Base-by-base conservation (phyloP, 345 rosid genomes). In the Kandelia obovata region DNA sequence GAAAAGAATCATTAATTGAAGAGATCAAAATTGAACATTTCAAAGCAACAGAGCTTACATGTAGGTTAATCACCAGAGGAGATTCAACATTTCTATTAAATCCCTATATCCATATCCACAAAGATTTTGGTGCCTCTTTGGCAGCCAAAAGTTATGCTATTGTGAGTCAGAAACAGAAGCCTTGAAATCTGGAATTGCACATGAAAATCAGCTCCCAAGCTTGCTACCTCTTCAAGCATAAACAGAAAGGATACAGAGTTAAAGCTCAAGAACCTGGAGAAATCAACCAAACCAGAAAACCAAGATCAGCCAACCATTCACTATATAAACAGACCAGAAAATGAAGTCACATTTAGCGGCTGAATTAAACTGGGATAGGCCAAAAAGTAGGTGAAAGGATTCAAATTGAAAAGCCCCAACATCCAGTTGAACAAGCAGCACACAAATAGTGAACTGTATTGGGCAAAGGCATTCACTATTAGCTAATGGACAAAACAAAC, bases 141-240 rank as follows among this genome's bases (percentile, higher is more conserved):
- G 65, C 47, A 11, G 73, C 60, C 72, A 62, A 71, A 53, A 27
- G 25, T 35, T 68, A 34, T n/a, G 77, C 43, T 77, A 73, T 58
- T 71, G 58, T 3, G 64, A 68, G 67, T 67, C 70, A 57, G 72
- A 47, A 67, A 64, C 59, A 61, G 71, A 73, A 69, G 75, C 75
- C 77, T 64, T 21, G 53, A 60, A 53, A 26, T 59, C 58, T 31
- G 8, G 27, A 61, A 46, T 64, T 60, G 56, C 37, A 19, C 51
- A 17, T 31, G 15, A 59, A 19, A 31, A 26, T 56, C 34, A 27
- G 66, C 70, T 8, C 30, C 28, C 17, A 59, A 64, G 31, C 17
- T 55, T 55, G 19, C 84, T 78, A 83, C 66, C 78, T 83, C 87
- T 83, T 84, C 49, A 43, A 43, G 5, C 49, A 43, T 68, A 65